Conservation (phyloP, 208 protist species). For the Leishmania amazonensis region DNA sequence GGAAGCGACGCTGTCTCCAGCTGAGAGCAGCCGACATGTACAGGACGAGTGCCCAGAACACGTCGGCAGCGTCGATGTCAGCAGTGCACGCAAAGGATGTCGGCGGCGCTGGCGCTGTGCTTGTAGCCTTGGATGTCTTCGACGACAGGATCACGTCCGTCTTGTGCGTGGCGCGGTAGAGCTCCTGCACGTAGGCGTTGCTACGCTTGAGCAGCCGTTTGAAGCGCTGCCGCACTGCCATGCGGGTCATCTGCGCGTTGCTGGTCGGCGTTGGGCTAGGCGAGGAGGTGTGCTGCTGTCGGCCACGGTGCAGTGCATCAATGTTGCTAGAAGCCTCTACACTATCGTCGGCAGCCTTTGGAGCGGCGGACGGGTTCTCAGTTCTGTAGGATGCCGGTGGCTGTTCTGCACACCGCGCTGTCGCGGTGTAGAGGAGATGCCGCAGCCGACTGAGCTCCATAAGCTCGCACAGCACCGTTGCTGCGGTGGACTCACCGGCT, state of each 20-base stretch:
- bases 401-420: neutral
- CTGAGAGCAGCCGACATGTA: conserved; percentile 23
- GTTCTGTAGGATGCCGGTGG: neutral
- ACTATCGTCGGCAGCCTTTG: neutral
- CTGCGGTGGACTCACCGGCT: neutral
- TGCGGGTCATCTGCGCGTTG: neutral
- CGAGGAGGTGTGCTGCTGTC: neutral
- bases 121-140: too few species aligned
- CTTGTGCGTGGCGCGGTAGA: neutral
- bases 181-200: neutral
- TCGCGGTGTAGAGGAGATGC: conserved; percentile 4
- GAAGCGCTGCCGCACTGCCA: conserved; percentile 5
- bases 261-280: neutral
- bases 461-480: conserved; percentile 24
- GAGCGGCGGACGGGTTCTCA: neutral
- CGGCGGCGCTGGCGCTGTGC: neutral
- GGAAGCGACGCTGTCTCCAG: conserved; percentile 6
- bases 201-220: neutral
- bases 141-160: neutral
- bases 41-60: conserved; percentile 25
- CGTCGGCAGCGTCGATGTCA: conserved; percentile 15
- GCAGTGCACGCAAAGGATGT: neutral
- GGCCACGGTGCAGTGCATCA: neutral
- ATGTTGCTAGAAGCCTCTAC: neutral
- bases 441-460: conserved; percentile 21